phyloP scores from a whole-genome alignment of 2,329 filamentous ascomycete genomes.

The Fusarium hostae region DNA sequence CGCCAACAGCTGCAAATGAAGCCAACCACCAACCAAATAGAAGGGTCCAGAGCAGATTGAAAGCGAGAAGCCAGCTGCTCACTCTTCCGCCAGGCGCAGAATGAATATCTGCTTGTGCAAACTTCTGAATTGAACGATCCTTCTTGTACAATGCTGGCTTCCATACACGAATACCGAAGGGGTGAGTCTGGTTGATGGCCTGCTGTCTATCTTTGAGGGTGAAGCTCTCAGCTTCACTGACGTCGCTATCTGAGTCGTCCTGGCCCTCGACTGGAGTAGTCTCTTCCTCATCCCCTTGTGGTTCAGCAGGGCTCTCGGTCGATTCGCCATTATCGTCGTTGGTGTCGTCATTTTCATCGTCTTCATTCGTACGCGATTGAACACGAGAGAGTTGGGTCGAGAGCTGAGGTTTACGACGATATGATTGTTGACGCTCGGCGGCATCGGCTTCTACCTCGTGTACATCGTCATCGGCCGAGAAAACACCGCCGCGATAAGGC shows the following conservation, averaged over 20 bases:
- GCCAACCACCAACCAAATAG: conserved; percentile 98
- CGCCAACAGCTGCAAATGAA: conserved; percentile 77
- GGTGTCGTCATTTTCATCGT: conserved; percentile 31
- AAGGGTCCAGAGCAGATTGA: conserved; percentile 91
- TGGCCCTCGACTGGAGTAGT: conserved; percentile 57
- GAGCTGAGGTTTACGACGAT: conserved; percentile 51
- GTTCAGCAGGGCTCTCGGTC: conserved; percentile 44
- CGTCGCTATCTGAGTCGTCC: conserved; percentile 73
- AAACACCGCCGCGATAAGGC: conserved; percentile 84
- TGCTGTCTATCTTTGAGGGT: conserved; percentile 96
- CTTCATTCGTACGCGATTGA: conserved; percentile 51
- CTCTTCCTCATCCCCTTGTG: conserved; percentile 48
- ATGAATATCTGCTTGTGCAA: conserved; percentile 95
- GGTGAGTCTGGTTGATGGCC: conserved; percentile 98
- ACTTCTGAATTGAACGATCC: conserved; percentile 93
- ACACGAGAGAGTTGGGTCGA: conserved; percentile 54
- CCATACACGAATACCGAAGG: conserved; percentile 98
- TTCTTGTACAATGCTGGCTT: conserved; percentile 99
- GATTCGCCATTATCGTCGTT: conserved; percentile 36
- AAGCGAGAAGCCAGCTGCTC: conserved; percentile 83
- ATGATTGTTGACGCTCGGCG: conserved; percentile 57
- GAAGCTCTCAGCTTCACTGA: conserved; percentile 97
- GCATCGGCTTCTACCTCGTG: conserved; percentile 81
- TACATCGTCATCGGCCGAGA: conserved; percentile 90
- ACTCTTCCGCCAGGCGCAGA: conserved; percentile 91